Evolutionary conservation across 345 rosid species (phyloP), one percentile per base, ranked within the genome.

Genomic region (Eucalyptus rudis): DNA sequence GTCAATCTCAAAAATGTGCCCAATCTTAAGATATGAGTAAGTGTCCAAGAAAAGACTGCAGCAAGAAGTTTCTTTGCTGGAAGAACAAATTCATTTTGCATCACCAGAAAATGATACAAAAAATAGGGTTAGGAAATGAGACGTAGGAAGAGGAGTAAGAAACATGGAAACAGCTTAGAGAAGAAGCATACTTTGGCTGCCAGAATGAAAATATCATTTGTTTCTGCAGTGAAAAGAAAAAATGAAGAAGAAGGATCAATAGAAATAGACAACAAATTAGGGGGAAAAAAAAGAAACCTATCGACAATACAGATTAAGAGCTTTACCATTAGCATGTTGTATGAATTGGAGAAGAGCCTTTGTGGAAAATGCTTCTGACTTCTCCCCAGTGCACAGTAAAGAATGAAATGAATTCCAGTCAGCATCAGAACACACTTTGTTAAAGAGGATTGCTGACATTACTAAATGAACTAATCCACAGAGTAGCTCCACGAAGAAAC

Each of bases 181-280:
- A 86, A 79, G 81, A 87, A 59, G 58, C 86, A 87, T n/a, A 96
- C 99, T 98, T 97, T 97, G 52, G 99, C 99, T 87, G 98, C 99
- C 86, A 97, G 96, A 90, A 96, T 95, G 91, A 97, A 97, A 76
- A 97, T 96, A 86, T 96, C 98, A 94, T 97, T 97, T 88, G 98
- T 96, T 89, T 97, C 99, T 96, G 97, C 88, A 91, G 88, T 86
- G 85, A 81, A 86, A 76, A 87, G 52, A 33, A 87, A 66, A 59
- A 51, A 54, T 83, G 44, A 45, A 8, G 64, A 62, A 87, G 58
- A 62, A 91, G 86, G 44, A 58, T 83, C n/a, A 80, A 58, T 31
- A 87, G 62, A 85, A 45, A 44, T 52, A 88, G 86, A 86, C 68
- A 49, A 86, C 66, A 47, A 36, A 20, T 52, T 50, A 43, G 44